Evolutionary conservation across 139 green algal species (phyloP).

Genomic region (Coelastrella sp.): DNA sequence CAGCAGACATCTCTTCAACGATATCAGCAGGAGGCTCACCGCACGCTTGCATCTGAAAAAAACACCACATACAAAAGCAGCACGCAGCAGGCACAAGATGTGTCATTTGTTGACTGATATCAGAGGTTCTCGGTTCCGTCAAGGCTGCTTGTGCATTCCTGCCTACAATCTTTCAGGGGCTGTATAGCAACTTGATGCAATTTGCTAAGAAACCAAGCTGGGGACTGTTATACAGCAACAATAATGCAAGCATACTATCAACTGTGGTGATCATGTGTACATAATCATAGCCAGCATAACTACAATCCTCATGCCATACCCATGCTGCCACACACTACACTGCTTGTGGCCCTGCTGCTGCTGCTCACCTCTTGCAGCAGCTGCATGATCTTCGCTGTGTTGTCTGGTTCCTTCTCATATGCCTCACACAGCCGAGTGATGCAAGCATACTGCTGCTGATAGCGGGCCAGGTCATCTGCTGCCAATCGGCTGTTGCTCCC

Average conservation of each 20-base stretch:
- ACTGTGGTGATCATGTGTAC: too few relatives aligned
- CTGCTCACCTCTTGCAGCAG: slow-evolving; percentile 80
- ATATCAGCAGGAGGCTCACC: slow-evolving; percentile 86
- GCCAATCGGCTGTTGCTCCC: slow-evolving; percentile 50
- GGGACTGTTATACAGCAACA: too few relatives aligned
- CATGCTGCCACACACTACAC: background rate
- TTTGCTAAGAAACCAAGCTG: too few relatives aligned
- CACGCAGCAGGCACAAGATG: too few relatives aligned
- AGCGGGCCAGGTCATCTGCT: slow-evolving; percentile 66
- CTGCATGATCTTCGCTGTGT: slow-evolving; percentile 74
- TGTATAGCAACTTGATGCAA: too few relatives aligned
- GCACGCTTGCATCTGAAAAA: slow-evolving; percentile 83
- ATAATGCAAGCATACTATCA: too few relatives aligned
- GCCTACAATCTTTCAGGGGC: too few relatives aligned
- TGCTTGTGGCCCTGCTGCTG: background rate
- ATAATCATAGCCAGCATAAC: too few relatives aligned
- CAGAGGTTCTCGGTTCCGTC: too few relatives aligned
- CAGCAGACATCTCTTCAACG: slow-evolving; percentile 78
- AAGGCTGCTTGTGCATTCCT: too few relatives aligned
- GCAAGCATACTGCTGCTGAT: slow-evolving; percentile 73
- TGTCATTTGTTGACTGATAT: too few relatives aligned
- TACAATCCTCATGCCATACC: too few relatives aligned
- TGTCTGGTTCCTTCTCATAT: slow-evolving; percentile 76
- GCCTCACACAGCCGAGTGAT: slow-evolving; percentile 76
- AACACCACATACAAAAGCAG: background rate